Conservation (phyloP, 2,329 filamentous ascomycete species). For the Cordyceps cateniannulata region DNA sequence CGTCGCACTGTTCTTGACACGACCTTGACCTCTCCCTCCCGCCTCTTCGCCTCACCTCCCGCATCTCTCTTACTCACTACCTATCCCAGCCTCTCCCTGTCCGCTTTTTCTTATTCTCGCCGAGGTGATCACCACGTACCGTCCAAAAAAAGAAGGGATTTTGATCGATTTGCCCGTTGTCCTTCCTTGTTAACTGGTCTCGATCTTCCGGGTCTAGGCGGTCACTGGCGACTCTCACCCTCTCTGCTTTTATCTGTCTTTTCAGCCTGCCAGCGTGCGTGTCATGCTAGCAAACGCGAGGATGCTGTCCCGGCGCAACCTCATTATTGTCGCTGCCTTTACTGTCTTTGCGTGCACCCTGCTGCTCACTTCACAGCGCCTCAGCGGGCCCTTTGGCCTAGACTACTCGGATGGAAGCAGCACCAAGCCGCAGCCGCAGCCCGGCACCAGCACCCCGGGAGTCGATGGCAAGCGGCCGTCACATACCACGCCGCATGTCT, state of each 20-base stretch:
- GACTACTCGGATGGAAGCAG: constrained; percentile 5
- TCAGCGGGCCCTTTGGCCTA: constrained; percentile 24
- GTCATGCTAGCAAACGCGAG: constrained; percentile 16
- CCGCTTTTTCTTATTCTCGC: neutral
- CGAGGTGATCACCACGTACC: neutral
- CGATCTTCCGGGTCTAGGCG: neutral
- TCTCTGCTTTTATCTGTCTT: neutral
- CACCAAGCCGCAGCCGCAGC: neutral
- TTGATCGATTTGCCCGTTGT: neutral
- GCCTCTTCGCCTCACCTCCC: neutral
- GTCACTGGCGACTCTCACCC: neutral
- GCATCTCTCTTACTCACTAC: neutral
- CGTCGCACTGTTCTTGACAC: neutral
- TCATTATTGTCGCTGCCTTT: constrained; percentile 22
- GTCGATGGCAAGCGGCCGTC: neutral
- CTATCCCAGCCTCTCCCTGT: neutral
- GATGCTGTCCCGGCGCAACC: constrained; percentile 24
- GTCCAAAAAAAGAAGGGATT: neutral
- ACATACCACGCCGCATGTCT: neutral
- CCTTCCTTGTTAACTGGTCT: neutral
- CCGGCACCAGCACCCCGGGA: neutral
- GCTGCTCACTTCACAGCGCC: constrained; percentile 26
- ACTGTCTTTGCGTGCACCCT: constrained; percentile 25
- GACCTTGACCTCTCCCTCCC: neutral
- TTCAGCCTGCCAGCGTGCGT: neutral